These are phyloP conservation scores for Sisymbrium altissimum DNA, from an alignment of 345 rosid genomes.

Conservation along the genomic window DNA sequence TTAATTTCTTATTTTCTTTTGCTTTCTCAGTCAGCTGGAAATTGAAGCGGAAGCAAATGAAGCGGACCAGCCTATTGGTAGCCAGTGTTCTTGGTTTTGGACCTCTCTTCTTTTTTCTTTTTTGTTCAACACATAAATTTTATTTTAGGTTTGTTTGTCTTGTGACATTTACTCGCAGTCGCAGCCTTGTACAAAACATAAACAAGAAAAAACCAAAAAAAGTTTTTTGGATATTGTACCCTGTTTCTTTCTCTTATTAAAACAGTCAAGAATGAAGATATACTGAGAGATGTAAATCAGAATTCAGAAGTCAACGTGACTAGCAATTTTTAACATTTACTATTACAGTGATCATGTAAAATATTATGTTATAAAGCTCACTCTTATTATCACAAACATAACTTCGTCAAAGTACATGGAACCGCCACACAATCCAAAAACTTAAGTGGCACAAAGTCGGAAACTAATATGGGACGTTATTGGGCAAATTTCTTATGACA, in stretches of 20 bases:
- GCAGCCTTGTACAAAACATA: slow-evolving; percentile 33
- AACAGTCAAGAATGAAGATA: slow-evolving; percentile 8
- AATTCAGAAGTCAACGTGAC: slow-evolving; percentile 1
- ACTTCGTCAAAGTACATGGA: slow-evolving; percentile 6
- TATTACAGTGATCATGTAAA: neutral
- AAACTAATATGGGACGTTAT: slow-evolving; percentile 64
- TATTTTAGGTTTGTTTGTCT: slow-evolving; percentile 24
- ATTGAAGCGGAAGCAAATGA: slow-evolving; percentile 11
- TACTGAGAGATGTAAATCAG: neutral
- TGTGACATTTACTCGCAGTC: slow-evolving; percentile 23
- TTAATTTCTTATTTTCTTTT: neutral
- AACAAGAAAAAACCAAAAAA: neutral
- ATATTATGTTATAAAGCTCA: neutral
- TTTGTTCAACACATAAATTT: slow-evolving; percentile 3
- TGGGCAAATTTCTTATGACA: slow-evolving; percentile 76
- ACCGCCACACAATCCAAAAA: neutral
- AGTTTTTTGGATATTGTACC: slow-evolving; percentile 11
- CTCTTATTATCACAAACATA: slow-evolving; percentile 9
- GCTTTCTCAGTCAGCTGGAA: slow-evolving; percentile 3
- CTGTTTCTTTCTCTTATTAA: neutral
- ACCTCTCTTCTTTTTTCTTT: neutral
- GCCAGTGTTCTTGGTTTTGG: slow-evolving; percentile 29
- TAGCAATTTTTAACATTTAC: neutral
- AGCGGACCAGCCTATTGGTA: slow-evolving; percentile 7
- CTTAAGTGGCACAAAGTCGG: neutral